Evolutionary conservation across 1,139 yeast genomes (phyloP).

Genomic region (Taiozyma sp.): DNA sequence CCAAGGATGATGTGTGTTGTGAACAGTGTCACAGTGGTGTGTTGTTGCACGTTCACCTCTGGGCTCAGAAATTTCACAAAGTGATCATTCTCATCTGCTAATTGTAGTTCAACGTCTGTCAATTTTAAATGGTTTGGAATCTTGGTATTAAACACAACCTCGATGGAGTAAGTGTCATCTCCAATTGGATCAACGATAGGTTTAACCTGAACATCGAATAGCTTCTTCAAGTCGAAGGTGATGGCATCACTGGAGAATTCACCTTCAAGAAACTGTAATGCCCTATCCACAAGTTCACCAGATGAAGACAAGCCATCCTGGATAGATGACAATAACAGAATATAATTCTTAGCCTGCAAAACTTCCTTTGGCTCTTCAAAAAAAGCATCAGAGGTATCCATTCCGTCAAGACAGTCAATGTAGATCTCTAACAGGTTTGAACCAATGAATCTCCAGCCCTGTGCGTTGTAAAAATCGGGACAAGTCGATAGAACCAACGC

Average conservation of each 20-base stretch:
- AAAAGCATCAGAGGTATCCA: slow-evolving; percentile 24
- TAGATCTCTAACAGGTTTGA: slow-evolving; percentile 59
- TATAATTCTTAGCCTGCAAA: slow-evolving; percentile 12
- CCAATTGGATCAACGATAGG: slow-evolving; percentile 3
- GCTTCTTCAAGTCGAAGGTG: slow-evolving; percentile 3
- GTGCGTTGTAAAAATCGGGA: slow-evolving; percentile 57
- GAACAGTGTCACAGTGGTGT: slow-evolving; percentile 2
- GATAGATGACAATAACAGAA: slow-evolving; percentile 10
- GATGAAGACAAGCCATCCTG: background rate
- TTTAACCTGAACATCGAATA: slow-evolving; percentile 5
- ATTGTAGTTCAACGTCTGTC: background rate
- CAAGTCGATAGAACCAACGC: slow-evolving; percentile 60
- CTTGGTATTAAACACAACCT: background rate
- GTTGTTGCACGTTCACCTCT: background rate
- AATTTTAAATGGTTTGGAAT: background rate
- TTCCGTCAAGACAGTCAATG: slow-evolving; percentile 59
- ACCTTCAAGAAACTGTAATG: slow-evolving; percentile 1
- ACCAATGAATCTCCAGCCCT: slow-evolving; percentile 78
- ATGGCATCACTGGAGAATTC: slow-evolving; percentile 2
- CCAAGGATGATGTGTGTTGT: slow-evolving; percentile 19
- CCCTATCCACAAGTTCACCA: background rate
- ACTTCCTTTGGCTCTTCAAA: slow-evolving; percentile 9
- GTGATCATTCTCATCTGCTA: slow-evolving; percentile 6
- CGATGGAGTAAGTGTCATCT: slow-evolving; percentile 2
- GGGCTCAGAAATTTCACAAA: slow-evolving; percentile 6